Base-by-base conservation (phyloP, 164 flowering plant genomes). In the Umbilicus rupestris region DNA sequence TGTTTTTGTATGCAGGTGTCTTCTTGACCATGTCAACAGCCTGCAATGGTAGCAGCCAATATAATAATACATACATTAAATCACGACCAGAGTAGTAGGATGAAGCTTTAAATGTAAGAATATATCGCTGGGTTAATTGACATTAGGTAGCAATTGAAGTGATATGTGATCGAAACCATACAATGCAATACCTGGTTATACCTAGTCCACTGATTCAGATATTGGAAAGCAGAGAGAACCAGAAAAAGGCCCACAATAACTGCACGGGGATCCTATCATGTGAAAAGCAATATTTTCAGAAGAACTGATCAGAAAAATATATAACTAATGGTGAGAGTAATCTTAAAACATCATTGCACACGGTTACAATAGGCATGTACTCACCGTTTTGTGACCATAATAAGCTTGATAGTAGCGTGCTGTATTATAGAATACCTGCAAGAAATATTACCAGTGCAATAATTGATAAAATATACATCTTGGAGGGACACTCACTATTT, bases 1-100 rank as follows among this genome's bases (percentile, higher is more conserved):
- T 89, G 69, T 94, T 94, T 77, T 87, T 94, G 76, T 86, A 94
- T 66, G 96, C 99, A 63, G 99, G 99, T 20, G 99, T 84, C 78
- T 84, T 89, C 80, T 85, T 94, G 14, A 94, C 97, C 95, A 83
- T 89, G 69, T 71, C 91, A 63, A 94, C 52, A 73, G 97, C 99
- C 99, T 94, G 76, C 66, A 75, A 68, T 4, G 67, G 35, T 39
- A 42, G 47, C 19, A 55, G 26, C 19, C 11, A 39, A 15, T 39
- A 37, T 28, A 30, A 9, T 1, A 67, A 49, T n/a, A 12, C 3
- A 22, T 31, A 30, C 49, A 12, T 31, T 7, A 22, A 10, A 39
- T 57, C 28, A 29, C 63, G 2, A 0, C 31, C 1, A n/a, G 20
- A 31, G 24, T 62, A n/a, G 14, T 8, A 5, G 39, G 17, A n/a